Evolutionary conservation across 805 yeast species (phyloP).

Genomic region (Yamadazyma tumulicola): DNA sequence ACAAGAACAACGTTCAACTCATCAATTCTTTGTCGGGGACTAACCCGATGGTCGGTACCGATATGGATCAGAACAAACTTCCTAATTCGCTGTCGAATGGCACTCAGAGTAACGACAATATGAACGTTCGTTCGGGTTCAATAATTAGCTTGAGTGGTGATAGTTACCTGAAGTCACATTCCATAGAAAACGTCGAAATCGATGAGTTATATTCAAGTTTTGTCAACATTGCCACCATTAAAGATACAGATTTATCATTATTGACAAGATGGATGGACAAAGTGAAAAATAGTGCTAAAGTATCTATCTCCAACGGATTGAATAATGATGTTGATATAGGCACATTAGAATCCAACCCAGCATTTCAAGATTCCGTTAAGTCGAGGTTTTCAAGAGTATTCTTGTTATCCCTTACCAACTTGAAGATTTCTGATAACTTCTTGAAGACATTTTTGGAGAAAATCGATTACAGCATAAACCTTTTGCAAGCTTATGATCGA

Average conservation of each 20-base stretch:
- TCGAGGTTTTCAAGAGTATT: constrained; percentile 64
- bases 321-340: constrained; percentile 11
- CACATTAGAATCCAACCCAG: constrained; percentile 4
- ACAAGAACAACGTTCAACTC: constrained; percentile 5
- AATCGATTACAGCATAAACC: constrained; percentile 49
- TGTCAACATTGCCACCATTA: constrained; percentile 47
- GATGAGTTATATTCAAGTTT: constrained; percentile 75
- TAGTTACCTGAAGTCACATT: constrained; percentile 5
- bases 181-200: constrained; percentile 42
- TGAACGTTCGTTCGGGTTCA: constrained; percentile 9
- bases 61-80: not conserved
- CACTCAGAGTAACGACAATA: not conserved
- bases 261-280: constrained; percentile 39
- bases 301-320: not conserved
- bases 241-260: constrained; percentile 35
- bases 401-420: constrained; percentile 59
- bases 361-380: constrained; percentile 1
- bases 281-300: constrained; percentile 22
- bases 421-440: constrained; percentile 62
- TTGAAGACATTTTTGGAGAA: constrained; percentile 47
- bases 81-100: not conserved
- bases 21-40: constrained; percentile 8
- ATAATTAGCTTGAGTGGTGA: constrained; percentile 8
- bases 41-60: not conserved
- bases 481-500: constrained; percentile 62